phyloP scores from a whole-genome alignment of 805 yeast species.

The Ogataea pini region DNA sequence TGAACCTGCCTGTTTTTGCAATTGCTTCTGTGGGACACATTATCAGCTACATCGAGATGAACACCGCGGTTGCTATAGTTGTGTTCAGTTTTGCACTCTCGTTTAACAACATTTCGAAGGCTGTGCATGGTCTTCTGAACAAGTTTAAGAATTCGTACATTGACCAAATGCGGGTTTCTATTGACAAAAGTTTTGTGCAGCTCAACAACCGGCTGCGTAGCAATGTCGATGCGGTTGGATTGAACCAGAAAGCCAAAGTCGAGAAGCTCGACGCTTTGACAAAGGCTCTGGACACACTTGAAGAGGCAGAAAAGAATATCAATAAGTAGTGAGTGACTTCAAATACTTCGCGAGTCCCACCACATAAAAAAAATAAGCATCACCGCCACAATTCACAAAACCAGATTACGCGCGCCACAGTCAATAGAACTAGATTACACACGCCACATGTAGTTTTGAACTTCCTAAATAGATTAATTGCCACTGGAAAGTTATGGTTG shows the following conservation, averaged over 20 bases:
- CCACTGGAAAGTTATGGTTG: no score
- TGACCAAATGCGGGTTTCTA: conserved; percentile 28
- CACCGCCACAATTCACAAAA: background rate
- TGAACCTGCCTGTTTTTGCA: conserved; percentile 30
- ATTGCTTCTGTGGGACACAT: conserved; percentile 30
- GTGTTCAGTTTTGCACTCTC: conserved; percentile 31
- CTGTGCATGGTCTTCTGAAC: conserved; percentile 17
- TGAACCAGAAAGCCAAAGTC: conserved; percentile 14
- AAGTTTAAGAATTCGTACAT: conserved; percentile 30
- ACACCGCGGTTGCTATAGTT: conserved; percentile 31
- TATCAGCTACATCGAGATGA: conserved; percentile 29
- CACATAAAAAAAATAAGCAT: background rate
- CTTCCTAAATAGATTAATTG: background rate
- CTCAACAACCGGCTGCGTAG: conserved; percentile 21
- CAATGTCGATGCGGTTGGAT: conserved; percentile 20
- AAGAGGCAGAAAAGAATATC: conserved; percentile 11
- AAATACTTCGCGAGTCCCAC: background rate
- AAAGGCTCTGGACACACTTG: conserved; percentile 13
- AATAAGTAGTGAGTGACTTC: background rate
- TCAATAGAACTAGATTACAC: no score
- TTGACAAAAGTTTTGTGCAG: conserved; percentile 25
- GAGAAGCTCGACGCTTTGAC: conserved; percentile 16
- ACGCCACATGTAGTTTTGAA: background rate
- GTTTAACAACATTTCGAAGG: conserved; percentile 29
- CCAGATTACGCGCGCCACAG: no score